Evolutionary conservation across 805 yeast genomes (phyloP).

Genomic region (Hanseniaspora clermontiae): DNA sequence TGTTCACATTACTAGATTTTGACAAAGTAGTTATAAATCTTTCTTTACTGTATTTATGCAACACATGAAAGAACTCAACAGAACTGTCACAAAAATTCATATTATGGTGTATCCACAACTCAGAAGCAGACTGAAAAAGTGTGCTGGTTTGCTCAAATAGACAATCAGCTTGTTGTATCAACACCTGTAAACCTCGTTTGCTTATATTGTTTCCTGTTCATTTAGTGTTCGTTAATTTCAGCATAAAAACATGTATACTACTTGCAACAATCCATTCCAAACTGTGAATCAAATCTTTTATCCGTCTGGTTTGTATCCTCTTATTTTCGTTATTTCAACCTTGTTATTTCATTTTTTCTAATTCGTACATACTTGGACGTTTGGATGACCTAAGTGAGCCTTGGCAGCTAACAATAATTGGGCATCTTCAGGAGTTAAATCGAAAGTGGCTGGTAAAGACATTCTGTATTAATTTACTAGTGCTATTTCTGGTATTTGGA

Average conservation of each 20-base stretch:
- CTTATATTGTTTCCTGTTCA: background rate
- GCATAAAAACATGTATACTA: no score
- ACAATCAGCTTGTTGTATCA: no score
- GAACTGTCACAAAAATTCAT: background rate
- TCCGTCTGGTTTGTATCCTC: background rate
- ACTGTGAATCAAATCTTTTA: background rate
- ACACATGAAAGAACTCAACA: background rate
- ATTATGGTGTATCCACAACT: no score
- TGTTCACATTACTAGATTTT: no score
- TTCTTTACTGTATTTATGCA: background rate
- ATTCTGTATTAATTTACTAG: constrained; percentile 29
- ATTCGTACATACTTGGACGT: constrained; percentile 81
- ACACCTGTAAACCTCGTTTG: no score
- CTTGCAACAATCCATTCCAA: background rate
- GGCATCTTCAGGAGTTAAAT: constrained; percentile 95
- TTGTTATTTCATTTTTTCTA: background rate
- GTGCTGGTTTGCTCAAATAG: no score
- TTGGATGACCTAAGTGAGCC: constrained; percentile 98
- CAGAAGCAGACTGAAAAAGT: no score
- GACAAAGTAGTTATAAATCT: no score
- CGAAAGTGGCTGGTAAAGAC: constrained; percentile 81
- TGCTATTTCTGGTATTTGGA: constrained; percentile 22
- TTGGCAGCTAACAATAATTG: constrained; percentile 98
- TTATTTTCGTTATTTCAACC: background rate
- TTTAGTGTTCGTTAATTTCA: background rate